These are phyloP conservation scores for Curvularia spicifera DNA, from an alignment of 2,329 filamentous ascomycete genomes.

Conservation along the genomic window DNA sequence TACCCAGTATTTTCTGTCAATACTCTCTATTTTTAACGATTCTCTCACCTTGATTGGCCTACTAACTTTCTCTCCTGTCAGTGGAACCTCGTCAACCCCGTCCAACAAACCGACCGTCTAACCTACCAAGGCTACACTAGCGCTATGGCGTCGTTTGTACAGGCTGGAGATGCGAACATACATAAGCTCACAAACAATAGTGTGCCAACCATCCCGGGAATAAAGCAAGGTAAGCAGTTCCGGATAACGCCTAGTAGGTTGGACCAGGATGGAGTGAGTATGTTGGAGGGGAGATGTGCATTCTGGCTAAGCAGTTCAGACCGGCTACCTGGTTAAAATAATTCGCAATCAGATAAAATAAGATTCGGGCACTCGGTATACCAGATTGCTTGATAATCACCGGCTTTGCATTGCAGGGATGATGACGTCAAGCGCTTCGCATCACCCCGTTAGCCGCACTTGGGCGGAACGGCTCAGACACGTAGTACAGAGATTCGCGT, in stretches of 20 bases:
- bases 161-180: conserved; percentile 64
- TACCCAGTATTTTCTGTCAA: background rate
- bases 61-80: conserved; percentile 8
- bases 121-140: conserved; percentile 65
- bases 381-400: background rate
- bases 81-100: conserved; percentile 63
- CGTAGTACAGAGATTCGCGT: background rate
- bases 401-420: too few relatives aligned
- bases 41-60: background rate
- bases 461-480: background rate
- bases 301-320: conserved; percentile 61
- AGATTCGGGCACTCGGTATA: background rate
- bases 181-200: conserved; percentile 60
- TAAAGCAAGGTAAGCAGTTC: conserved; percentile 57
- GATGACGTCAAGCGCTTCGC: background rate
- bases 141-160: conserved; percentile 66
- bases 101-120: conserved; percentile 60
- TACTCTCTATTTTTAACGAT: background rate
- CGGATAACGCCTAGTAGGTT: conserved; percentile 58
- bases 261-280: conserved; percentile 45
- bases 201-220: conserved; percentile 55
- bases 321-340: conserved; percentile 53
- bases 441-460: background rate
- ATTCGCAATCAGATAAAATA: background rate
- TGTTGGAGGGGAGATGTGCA: conserved; percentile 57